A percentile compares a stretch with the other conserved stretches of the same genome.
These are phyloP conservation scores for Nannochloris sp. DNA, from an alignment of 139 green algal genomes.

Conservation along the genomic window DNA sequence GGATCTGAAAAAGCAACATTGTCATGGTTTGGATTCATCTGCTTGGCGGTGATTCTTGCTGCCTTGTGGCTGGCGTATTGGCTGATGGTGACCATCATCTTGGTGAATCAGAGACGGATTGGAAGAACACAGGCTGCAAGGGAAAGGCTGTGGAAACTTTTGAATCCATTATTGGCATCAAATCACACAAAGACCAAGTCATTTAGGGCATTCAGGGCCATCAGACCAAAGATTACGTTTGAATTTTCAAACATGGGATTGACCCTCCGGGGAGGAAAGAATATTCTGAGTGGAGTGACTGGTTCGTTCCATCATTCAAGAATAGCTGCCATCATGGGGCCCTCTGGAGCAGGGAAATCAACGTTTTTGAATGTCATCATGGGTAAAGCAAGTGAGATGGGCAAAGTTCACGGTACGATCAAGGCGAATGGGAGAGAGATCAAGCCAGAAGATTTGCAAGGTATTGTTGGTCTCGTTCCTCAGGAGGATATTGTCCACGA, in stretches of 20 bases:
- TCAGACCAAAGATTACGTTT: slow-evolving; percentile 28
- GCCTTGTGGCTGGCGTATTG: slow-evolving; percentile 6
- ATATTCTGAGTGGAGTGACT: slow-evolving; percentile 22
- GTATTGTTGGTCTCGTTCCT: slow-evolving; percentile 41
- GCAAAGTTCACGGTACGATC: slow-evolving; percentile 14
- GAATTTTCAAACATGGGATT: slow-evolving; percentile 29
- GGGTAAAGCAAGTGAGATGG: slow-evolving; percentile 21
- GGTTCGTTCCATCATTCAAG: slow-evolving; percentile 28
- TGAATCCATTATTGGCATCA: slow-evolving; percentile 19
- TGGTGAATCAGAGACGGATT: slow-evolving; percentile 5
- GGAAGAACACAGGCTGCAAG: slow-evolving; percentile 16
- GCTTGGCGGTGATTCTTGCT: slow-evolving; percentile 13
- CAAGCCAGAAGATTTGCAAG: slow-evolving; percentile 13
- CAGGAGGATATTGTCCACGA: slow-evolving; percentile 54
- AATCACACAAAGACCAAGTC: slow-evolving; percentile 7
- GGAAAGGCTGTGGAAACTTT: slow-evolving; percentile 21
- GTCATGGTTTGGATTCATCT: slow-evolving; percentile 20
- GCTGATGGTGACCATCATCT: neutral
- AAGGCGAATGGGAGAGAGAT: slow-evolving; percentile 38
- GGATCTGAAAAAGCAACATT: slow-evolving; percentile 21
- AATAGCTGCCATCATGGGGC: slow-evolving; percentile 36
- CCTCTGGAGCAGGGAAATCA: slow-evolving; percentile 36
- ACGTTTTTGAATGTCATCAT: slow-evolving; percentile 39
- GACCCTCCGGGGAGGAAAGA: slow-evolving; percentile 23
- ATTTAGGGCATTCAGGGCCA: slow-evolving; percentile 27